These are phyloP conservation scores for Phytophthora aleatoria DNA, from an alignment of 352 stramenopile species.

Conservation along the genomic window DNA sequence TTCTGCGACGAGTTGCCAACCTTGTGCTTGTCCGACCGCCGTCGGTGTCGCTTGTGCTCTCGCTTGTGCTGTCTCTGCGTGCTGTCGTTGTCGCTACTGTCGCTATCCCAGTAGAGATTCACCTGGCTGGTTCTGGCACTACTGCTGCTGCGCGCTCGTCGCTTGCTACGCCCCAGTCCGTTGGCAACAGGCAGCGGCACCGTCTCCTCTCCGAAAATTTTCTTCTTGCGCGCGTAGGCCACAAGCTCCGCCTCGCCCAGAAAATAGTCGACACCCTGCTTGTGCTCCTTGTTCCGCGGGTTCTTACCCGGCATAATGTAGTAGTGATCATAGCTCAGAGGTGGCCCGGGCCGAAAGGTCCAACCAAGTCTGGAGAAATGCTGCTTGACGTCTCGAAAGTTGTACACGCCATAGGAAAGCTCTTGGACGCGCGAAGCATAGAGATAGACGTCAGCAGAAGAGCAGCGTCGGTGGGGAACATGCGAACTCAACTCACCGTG, in stretches of 20 bases:
- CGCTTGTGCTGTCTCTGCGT: conserved; percentile 2
- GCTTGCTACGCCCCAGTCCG: conserved; percentile 1
- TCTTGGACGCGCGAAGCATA: conserved; percentile 16
- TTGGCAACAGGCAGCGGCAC: background rate
- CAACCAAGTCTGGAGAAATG: conserved; percentile 37
- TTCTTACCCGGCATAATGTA: conserved; percentile 49
- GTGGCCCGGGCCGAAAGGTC: conserved; percentile 17
- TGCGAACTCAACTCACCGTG: conserved; percentile 21
- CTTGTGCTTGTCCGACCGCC: conserved; percentile 9
- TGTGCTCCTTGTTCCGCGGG: conserved; percentile 14
- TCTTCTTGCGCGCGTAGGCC: conserved; percentile 27
- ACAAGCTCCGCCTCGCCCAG: conserved; percentile 48
- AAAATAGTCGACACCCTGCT: conserved; percentile 44
- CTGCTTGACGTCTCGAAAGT: conserved; percentile 46
- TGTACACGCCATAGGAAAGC: conserved; percentile 46
- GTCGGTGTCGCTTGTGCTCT: conserved; percentile 15
- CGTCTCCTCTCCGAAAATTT: conserved; percentile 40
- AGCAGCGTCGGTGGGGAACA: background rate
- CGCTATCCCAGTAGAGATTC: conserved; percentile 4
- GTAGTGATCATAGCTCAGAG: conserved; percentile 52
- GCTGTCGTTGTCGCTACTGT: conserved; percentile 9
- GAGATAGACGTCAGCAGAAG: conserved; percentile 5
- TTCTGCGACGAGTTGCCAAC: conserved; percentile 19
- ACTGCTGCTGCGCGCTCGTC: conserved; percentile 21
- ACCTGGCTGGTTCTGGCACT: conserved; percentile 12